These are phyloP conservation scores for Corylus avellana DNA, from an alignment of 306 rosid species.

Conservation along the genomic window DNA sequence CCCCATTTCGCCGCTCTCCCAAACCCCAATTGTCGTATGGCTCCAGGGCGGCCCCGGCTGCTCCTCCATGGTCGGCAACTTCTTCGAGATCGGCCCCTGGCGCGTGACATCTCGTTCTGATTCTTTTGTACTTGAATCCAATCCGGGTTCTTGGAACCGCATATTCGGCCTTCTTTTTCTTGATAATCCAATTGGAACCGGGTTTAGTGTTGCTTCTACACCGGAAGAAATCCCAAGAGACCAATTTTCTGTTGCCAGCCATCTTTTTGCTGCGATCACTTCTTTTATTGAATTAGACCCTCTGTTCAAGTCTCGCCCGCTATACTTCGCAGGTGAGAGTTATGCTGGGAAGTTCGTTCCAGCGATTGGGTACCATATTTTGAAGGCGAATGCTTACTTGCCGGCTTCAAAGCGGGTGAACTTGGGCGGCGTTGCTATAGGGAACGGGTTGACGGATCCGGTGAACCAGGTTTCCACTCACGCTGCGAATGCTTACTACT, in stretches of 20 bases:
- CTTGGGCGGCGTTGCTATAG: constrained; percentile 69
- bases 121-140: constrained; percentile 42
- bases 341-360: constrained; percentile 82
- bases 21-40: constrained; percentile 74
- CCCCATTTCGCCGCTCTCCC: constrained; percentile 40
- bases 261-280: constrained; percentile 67
- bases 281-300: constrained; percentile 52
- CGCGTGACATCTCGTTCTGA: constrained; percentile 43
- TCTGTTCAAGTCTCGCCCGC: constrained; percentile 55
- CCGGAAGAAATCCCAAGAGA: constrained; percentile 62
- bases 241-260: constrained; percentile 49
- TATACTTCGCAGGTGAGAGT: constrained; percentile 82
- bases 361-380: constrained; percentile 65
- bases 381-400: constrained; percentile 43
- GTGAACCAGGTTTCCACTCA: constrained; percentile 55
- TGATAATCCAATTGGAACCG: constrained; percentile 78
- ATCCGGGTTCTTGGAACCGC: constrained; percentile 71
- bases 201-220: constrained; percentile 64
- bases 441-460: constrained; percentile 76
- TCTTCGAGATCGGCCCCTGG: constrained; percentile 82
- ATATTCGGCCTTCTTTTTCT: constrained; percentile 70
- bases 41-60: constrained; percentile 95
- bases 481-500: constrained; percentile 50
- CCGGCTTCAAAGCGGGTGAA: constrained; percentile 32
- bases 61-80: constrained; percentile 81